These are phyloP conservation scores for Ophiosphaerella narmari DNA, from an alignment of 2,329 filamentous ascomycete genomes.

Conservation along the genomic window DNA sequence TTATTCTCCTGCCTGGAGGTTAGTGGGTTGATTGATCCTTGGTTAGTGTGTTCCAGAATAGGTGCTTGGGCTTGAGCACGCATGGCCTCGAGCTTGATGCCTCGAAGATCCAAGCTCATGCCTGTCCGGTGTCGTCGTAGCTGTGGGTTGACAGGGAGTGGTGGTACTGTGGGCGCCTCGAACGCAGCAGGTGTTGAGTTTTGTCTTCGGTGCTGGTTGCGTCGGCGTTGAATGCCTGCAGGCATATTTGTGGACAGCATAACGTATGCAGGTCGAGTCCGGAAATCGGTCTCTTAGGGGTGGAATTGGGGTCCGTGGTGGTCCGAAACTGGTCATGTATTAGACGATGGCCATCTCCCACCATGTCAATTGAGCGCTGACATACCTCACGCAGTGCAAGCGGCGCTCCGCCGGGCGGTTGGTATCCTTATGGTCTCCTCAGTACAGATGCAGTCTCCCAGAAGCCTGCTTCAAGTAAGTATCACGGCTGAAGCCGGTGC, in stretches of 20 bases:
- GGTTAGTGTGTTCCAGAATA: conserved; percentile 50
- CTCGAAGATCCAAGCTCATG: conserved; percentile 76
- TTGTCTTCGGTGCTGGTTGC: conserved; percentile 81
- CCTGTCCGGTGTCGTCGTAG: conserved; percentile 67
- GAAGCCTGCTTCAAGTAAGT: conserved; percentile 45
- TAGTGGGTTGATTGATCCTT: conserved; percentile 33
- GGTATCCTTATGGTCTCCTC: conserved; percentile 52
- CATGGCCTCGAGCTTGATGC: conserved; percentile 58
- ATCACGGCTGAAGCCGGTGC: conserved; percentile 37
- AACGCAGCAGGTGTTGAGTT: conserved; percentile 81
- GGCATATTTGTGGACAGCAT: conserved; percentile 78
- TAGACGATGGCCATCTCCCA: conserved; percentile 20
- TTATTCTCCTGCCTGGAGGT: conserved; percentile 54
- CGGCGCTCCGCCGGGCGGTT: conserved; percentile 74
- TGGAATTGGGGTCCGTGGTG: conserved; percentile 37
- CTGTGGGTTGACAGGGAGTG: conserved; percentile 64
- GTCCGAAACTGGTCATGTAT: conserved; percentile 46
- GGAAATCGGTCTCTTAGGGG: conserved; percentile 54
- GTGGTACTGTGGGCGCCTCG: conserved; percentile 72
- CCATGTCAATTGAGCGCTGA: conserved; percentile 1
- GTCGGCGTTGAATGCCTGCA: conserved; percentile 73
- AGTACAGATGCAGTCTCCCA: conserved; percentile 48
- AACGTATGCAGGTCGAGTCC: conserved; percentile 71
- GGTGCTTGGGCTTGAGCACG: conserved; percentile 29
- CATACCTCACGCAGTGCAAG: conserved; percentile 83